Evolutionary conservation across 2,329 filamentous ascomycete species (phyloP), one percentile per base, ranked within the genome.

Genomic region (Tolypocladium endophyticum): DNA sequence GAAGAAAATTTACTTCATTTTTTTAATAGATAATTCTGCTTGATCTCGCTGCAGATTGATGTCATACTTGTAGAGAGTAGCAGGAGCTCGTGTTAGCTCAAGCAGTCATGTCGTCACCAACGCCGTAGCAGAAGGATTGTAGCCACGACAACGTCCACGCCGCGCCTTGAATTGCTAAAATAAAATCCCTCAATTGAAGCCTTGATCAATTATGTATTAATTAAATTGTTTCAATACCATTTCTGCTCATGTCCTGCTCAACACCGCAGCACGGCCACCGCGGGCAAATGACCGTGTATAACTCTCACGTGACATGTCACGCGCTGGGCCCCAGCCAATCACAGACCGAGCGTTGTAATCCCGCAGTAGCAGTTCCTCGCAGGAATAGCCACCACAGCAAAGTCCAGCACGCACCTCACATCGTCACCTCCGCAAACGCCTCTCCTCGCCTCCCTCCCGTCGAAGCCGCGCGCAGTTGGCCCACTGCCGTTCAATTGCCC

Each of bases 321-420:
- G 70, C 47, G 69, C 18, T 0, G 0, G 0, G 6, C 14, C 7
- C 8, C 63, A 60, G 56, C 73, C 73, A 76, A 76, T 76, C 71
- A 76, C 53, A 56, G 58, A 62, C 63, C 68, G 30, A 68, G 65
- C 67, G 71, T 70, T 76, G 74, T 76, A 75, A 76, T 76, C 74
- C 68, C 67, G 70, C 70, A 63, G 66, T 61, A 64, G 59, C 64
- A 68, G 65, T 33, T 43, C 47, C 54, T 55, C 43, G 28, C 45
- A n/a, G 28, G 39, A 57, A 60, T 36, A 52, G 45, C 43, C 59
- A 57, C 41, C 58, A 50, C 33, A 55, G 25, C 54, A 54, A 54
- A 45, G 30, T 30, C 56, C 28, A 45, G 20, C 9, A 55, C 35
- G 39, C 28, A 55, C 35, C 35, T 55, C 54, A n/a, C 6, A 47